phyloP scores from a whole-genome alignment of 495 filamentous ascomycete genomes.

The Podospora bellae-mahoneyi region DNA sequence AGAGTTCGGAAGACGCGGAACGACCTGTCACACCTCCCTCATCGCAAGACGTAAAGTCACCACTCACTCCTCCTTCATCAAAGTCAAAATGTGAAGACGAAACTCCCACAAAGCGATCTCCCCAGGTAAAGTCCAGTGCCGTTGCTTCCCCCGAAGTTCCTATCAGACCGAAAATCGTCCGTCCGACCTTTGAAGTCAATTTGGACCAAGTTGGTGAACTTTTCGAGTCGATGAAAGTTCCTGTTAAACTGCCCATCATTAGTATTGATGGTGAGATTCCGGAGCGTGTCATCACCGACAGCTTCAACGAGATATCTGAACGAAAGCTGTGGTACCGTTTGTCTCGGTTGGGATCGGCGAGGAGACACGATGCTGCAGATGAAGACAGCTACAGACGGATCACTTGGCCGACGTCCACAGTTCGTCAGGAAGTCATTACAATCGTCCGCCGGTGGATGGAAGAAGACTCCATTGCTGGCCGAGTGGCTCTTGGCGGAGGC shows the following conservation, averaged over 20 bases:
- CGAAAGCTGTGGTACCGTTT: constrained; percentile 63
- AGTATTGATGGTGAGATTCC: constrained; percentile 23
- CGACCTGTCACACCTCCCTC: neutral
- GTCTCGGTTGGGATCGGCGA: constrained; percentile 53
- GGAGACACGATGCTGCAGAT: constrained; percentile 53
- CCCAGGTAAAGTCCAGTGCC: neutral
- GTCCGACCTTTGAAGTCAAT: constrained; percentile 40
- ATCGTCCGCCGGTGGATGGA: constrained; percentile 59
- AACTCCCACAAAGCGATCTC: neutral
- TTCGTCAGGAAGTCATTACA: constrained; percentile 51
- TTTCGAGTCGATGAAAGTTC: constrained; percentile 29
- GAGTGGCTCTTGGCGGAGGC: constrained; percentile 44
- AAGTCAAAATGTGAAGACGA: neutral
- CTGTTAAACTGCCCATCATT: neutral
- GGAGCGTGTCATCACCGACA: constrained; percentile 44
- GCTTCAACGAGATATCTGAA: constrained; percentile 49
- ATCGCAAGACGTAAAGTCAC: neutral
- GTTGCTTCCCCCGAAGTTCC: neutral
- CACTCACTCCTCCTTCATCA: neutral
- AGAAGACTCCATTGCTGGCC: constrained; percentile 53
- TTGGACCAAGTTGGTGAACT: constrained; percentile 43
- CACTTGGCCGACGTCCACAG: constrained; percentile 50
- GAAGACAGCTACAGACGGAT: constrained; percentile 57
- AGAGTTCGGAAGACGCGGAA: neutral
- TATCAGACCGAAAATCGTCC: constrained; percentile 26